Evolutionary conservation across 306 rosid species (phyloP).

Genomic region (Gastrolobium villosum): DNA sequence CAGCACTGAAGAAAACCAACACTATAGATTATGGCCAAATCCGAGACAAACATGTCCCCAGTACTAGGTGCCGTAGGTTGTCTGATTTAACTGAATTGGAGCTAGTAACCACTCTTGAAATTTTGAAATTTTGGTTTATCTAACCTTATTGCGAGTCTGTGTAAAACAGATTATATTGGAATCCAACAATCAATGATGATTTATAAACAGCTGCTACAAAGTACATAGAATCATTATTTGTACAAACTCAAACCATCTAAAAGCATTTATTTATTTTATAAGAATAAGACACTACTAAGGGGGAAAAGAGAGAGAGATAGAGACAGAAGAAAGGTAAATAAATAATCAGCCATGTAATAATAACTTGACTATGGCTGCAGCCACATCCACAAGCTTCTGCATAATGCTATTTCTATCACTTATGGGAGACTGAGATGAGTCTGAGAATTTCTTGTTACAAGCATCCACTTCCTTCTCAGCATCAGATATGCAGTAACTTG

Average conservation of each 20-base stretch:
- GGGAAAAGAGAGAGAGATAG: not conserved
- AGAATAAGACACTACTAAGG: slow-evolving; percentile 13
- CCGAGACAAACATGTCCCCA: not conserved
- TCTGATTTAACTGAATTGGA: slow-evolving; percentile 6
- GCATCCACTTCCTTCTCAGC: slow-evolving; percentile 70
- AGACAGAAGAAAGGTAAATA: not conserved
- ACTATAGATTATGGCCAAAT: not conserved
- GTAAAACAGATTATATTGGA: not conserved
- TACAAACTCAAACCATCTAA: slow-evolving; percentile 40
- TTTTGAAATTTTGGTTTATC: slow-evolving; percentile 25
- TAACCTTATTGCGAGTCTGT: not conserved
- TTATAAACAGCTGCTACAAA: slow-evolving; percentile 37
- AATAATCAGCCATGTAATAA: slow-evolving; percentile 54
- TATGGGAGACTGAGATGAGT: slow-evolving; percentile 54
- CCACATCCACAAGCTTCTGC: slow-evolving; percentile 65
- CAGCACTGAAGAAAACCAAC: slow-evolving; percentile 13
- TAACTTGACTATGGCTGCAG: slow-evolving; percentile 68
- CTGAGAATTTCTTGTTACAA: slow-evolving; percentile 72
- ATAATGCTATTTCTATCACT: slow-evolving; percentile 64
- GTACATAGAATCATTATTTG: slow-evolving; percentile 40
- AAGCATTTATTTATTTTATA: slow-evolving; percentile 32
- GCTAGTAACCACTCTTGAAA: not conserved
- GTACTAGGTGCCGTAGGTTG: slow-evolving; percentile 38
- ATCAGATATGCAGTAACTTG: slow-evolving; percentile 73
- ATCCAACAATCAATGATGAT: not conserved